Conservation (phyloP, 208 protist species). For the Acanthamoeba divionensis region DNA sequence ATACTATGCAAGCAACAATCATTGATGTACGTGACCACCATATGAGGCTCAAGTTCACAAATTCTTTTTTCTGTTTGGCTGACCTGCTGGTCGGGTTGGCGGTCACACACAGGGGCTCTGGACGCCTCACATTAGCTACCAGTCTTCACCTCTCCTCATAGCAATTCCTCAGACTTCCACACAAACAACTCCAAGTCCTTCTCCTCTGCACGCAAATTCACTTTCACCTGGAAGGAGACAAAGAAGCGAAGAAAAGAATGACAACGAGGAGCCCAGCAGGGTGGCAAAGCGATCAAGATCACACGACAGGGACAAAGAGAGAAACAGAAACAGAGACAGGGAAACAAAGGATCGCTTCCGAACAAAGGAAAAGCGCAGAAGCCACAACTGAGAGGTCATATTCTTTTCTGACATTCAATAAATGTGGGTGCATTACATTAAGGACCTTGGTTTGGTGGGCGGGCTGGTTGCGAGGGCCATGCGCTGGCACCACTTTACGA, state of each 20-base stretch:
- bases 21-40: neutral
- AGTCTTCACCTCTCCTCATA: neutral
- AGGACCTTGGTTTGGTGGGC: too few species aligned
- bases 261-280: neutral
- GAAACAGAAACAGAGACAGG: neutral
- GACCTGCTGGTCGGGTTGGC: neutral
- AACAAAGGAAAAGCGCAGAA: too few species aligned
- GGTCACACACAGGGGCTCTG: neutral
- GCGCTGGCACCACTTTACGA: too few species aligned
- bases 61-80: neutral
- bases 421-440: too few species aligned
- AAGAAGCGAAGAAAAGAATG: neutral
- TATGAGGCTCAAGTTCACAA: neutral
- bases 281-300: neutral
- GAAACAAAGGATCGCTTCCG: too few species aligned
- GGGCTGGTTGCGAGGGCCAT: too few species aligned
- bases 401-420: too few species aligned
- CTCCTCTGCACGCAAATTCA: neutral
- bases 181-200: neutral
- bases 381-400: too few species aligned
- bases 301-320: neutral
- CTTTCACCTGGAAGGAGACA: neutral
- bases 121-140: neutral
- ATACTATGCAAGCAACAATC: neutral
- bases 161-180: neutral